Evolutionary conservation across 306 rosid genomes (phyloP).

Genomic region (Corylus avellana): DNA sequence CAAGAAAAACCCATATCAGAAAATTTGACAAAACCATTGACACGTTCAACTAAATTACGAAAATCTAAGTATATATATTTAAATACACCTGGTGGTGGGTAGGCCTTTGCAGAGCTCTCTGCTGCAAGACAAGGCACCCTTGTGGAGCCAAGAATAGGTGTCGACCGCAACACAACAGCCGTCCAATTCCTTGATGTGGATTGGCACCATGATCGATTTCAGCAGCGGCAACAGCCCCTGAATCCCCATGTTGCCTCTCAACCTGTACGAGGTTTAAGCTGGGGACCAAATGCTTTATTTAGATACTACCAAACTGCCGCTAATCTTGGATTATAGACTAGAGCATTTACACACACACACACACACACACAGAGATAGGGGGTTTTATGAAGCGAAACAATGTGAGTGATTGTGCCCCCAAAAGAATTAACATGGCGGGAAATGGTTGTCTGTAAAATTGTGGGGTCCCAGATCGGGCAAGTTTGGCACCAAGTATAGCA

Average conservation of each 20-base stretch:
- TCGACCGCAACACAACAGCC: conserved; percentile 73
- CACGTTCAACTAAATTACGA: neutral
- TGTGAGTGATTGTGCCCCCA: neutral
- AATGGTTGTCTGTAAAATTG: neutral
- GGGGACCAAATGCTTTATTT: neutral
- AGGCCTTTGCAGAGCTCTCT: conserved; percentile 74
- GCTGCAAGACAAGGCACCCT: conserved; percentile 94
- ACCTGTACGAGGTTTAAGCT: neutral
- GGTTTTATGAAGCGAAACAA: neutral
- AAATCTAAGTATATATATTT: neutral
- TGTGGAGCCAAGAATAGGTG: conserved; percentile 97
- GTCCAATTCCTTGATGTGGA: conserved; percentile 74
- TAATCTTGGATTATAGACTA: neutral
- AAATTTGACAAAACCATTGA: neutral
- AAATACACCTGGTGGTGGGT: conserved; percentile 71
- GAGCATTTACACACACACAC: neutral
- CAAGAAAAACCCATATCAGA: neutral
- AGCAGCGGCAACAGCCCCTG: conserved; percentile 84
- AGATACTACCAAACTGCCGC: neutral
- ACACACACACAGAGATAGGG: neutral
- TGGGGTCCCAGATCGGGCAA: too few relatives aligned
- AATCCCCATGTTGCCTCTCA: conserved; percentile 64
- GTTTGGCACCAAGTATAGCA: too few relatives aligned
- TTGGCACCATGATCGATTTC: conserved; percentile 83
- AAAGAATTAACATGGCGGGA: conserved; percentile 19